phyloP scores from a whole-genome alignment of 2,329 filamentous ascomycete genomes.

The Blastomyces silverae region DNA sequence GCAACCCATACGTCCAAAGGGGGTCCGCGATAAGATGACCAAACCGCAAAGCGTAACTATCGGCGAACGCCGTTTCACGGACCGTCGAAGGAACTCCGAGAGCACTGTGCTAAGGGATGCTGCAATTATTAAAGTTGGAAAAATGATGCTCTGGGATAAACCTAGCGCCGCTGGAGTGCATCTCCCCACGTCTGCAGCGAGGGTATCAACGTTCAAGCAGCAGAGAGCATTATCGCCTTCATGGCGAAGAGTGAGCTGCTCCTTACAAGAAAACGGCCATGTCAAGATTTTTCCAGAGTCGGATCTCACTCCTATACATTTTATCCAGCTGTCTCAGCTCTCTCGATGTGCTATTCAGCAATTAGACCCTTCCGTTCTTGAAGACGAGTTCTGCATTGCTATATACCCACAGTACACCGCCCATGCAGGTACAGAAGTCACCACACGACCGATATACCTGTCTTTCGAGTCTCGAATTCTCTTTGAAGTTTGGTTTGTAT shows the following conservation, averaged over 20 bases:
- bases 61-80: slow-evolving; percentile 38
- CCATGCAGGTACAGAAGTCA: slow-evolving; percentile 62
- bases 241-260: slow-evolving; percentile 87
- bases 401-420: slow-evolving; percentile 91
- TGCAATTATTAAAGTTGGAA: slow-evolving; percentile 91
- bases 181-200: slow-evolving; percentile 30
- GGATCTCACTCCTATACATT: slow-evolving; percentile 69
- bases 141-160: slow-evolving; percentile 86
- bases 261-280: slow-evolving; percentile 88
- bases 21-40: slow-evolving; percentile 46
- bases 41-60: slow-evolving; percentile 44
- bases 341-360: slow-evolving; percentile 86
- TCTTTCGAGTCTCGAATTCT: slow-evolving; percentile 77
- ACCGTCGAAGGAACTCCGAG: slow-evolving; percentile 43
- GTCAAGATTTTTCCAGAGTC: slow-evolving; percentile 85
- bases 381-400: slow-evolving; percentile 88
- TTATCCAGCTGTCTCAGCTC: slow-evolving; percentile 81
- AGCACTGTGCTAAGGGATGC: slow-evolving; percentile 57
- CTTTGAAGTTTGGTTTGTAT: slow-evolving; percentile 97
- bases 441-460: slow-evolving; percentile 82
- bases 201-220: slow-evolving; percentile 50
- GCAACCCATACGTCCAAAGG: slow-evolving; percentile 47
- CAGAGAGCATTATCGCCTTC: slow-evolving; percentile 54
- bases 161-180: slow-evolving; percentile 43
- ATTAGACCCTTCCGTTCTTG: slow-evolving; percentile 80